Evolutionary conservation across 2,329 filamentous ascomycete species (phyloP).

Genomic region (Corinectria fuckeliana): DNA sequence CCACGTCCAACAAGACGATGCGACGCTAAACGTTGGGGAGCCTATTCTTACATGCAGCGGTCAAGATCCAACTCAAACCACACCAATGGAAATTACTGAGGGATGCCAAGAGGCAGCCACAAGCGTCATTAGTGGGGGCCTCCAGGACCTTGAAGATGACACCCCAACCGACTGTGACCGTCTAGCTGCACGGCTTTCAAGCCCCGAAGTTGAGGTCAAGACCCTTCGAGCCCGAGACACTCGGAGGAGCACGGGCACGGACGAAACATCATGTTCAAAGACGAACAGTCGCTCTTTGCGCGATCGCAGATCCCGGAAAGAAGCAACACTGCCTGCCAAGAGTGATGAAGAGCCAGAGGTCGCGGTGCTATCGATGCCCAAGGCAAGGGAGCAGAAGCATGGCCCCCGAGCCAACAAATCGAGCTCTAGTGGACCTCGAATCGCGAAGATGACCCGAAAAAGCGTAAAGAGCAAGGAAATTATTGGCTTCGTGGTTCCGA

Average conservation of each 20-base stretch:
- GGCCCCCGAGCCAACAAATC: neutral
- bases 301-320: constrained; percentile 2
- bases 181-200: neutral
- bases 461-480: constrained; percentile 56
- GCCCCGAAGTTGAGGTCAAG: neutral
- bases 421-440: constrained; percentile 41
- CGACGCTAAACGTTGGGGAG: neutral
- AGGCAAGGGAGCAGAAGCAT: constrained; percentile 1
- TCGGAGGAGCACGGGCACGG: neutral
- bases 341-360: constrained; percentile 16
- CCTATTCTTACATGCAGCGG: neutral
- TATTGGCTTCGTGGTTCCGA: constrained; percentile 46
- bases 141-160: neutral
- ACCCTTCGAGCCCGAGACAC: neutral
- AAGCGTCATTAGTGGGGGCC: neutral
- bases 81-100: neutral
- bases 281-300: neutral
- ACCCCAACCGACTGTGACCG: neutral
- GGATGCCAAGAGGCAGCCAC: neutral
- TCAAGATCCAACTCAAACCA: neutral
- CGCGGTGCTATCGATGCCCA: neutral
- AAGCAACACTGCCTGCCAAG: neutral
- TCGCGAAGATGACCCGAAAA: constrained; percentile 50
- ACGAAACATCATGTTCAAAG: neutral
- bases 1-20: neutral